phyloP scores from a whole-genome alignment of 495 filamentous ascomycete species.

The Podospora sp. region DNA sequence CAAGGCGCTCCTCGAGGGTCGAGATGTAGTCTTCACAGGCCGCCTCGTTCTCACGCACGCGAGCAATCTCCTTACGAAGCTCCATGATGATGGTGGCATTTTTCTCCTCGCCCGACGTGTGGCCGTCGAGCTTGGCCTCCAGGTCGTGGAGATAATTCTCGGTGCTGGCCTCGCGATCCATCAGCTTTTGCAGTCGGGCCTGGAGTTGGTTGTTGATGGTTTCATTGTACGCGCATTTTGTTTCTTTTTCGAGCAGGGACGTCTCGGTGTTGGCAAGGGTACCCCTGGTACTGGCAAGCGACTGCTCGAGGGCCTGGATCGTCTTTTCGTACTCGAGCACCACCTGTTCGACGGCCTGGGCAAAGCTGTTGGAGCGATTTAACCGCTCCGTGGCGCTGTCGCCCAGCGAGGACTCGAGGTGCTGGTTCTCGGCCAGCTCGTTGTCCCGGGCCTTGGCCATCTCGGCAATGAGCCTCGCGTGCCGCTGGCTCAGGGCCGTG shows the following conservation, averaged over 20 bases:
- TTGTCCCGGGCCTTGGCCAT: conserved; percentile 82
- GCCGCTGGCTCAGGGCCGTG: conserved; percentile 81
- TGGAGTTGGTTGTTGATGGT: conserved; percentile 90
- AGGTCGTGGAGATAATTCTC: conserved; percentile 91
- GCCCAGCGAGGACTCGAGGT: conserved; percentile 59
- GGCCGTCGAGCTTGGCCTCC: conserved; percentile 84
- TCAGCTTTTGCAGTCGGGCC: conserved; percentile 79
- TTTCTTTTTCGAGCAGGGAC: conserved; percentile 86
- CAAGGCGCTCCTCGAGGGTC: conserved; percentile 91
- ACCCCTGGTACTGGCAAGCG: conserved; percentile 83
- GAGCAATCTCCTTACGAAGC: conserved; percentile 85
- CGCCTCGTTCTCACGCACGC: conserved; percentile 88
- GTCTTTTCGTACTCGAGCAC: conserved; percentile 99
- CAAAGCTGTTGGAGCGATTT: conserved; percentile 92
- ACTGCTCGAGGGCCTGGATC: conserved; percentile 90
- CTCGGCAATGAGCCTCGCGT: conserved; percentile 93
- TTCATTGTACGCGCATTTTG: conserved; percentile 87
- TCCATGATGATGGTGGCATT: conserved; percentile 81
- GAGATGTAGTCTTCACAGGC: conserved; percentile 95
- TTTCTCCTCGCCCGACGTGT: conserved; percentile 90
- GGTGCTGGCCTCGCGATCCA: conserved; percentile 85
- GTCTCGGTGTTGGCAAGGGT: conserved; percentile 84
- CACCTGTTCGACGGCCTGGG: conserved; percentile 91
- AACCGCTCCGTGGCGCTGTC: conserved; percentile 85
- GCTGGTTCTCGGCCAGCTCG: conserved; percentile 54